Conservation (phyloP, 768 basidiomycete species). For the Tulasnella sp. region DNA sequence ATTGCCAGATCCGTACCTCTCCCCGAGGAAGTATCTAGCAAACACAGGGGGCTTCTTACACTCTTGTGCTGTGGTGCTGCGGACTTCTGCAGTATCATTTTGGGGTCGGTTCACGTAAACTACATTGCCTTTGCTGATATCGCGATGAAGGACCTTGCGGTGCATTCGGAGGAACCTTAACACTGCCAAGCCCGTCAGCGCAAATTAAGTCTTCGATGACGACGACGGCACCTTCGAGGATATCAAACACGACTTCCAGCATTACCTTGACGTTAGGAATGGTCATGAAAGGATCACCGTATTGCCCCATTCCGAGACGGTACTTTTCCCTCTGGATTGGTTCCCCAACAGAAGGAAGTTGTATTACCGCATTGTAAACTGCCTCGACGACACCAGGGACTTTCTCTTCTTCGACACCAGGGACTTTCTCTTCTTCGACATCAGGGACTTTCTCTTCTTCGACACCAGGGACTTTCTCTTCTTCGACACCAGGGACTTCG, state of each 20-base stretch:
- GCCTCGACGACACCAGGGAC: slow-evolving; percentile 8
- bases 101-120: background rate
- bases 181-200: background rate
- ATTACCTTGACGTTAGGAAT: background rate
- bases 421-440: no score
- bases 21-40: background rate
- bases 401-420: background rate
- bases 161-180: slow-evolving; percentile 8
- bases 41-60: background rate
- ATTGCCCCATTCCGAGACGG: slow-evolving; percentile 11
- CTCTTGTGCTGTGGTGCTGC: background rate
- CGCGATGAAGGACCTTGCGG: slow-evolving; percentile 18
- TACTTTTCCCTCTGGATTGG: background rate
- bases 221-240: background rate
- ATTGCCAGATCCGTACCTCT: background rate
- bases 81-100: background rate
- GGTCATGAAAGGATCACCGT: background rate
- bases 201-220: background rate
- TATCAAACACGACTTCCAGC: slow-evolving; percentile 6
- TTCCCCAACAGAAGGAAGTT: background rate
- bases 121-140: slow-evolving; percentile 10
- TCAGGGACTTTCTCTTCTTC: background rate
- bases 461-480: background rate
- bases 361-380: background rate
- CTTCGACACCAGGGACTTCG: background rate